phyloP scores from a whole-genome alignment of 1,284 basidiomycete genomes.

The Meripilus lineatus region DNA sequence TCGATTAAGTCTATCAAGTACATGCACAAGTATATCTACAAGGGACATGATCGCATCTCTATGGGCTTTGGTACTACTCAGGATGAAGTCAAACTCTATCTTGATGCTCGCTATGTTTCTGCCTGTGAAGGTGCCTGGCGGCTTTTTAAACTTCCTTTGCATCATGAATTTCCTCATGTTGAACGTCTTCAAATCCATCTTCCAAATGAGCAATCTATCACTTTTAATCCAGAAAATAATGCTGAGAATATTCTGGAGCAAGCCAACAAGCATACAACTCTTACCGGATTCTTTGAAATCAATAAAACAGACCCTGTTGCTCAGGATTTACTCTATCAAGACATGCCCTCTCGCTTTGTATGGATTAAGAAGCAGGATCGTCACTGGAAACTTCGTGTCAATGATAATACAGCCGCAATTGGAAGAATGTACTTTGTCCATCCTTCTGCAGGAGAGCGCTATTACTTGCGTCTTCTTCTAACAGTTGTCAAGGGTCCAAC shows the following conservation, averaged over 20 bases:
- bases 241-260: slow-evolving; percentile 20
- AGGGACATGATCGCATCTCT: slow-evolving; percentile 36
- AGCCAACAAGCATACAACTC: slow-evolving; percentile 25
- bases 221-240: slow-evolving; percentile 28
- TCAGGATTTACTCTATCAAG: slow-evolving; percentile 17
- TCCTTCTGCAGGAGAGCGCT: slow-evolving; percentile 24
- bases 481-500: slow-evolving; percentile 26
- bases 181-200: slow-evolving; percentile 29
- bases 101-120: slow-evolving; percentile 29
- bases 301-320: slow-evolving; percentile 24
- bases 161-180: slow-evolving; percentile 28
- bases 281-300: slow-evolving; percentile 38
- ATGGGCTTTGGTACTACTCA: too few relatives aligned
- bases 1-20: slow-evolving; percentile 36
- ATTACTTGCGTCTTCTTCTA: slow-evolving; percentile 31
- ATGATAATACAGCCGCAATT: slow-evolving; percentile 16
- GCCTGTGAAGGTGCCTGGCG: slow-evolving; percentile 32
- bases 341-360: slow-evolving; percentile 20
- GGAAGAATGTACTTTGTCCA: slow-evolving; percentile 28
- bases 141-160: slow-evolving; percentile 29
- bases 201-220: slow-evolving; percentile 30
- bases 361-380: too few relatives aligned
- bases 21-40: slow-evolving; percentile 43
- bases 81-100: slow-evolving; percentile 32
- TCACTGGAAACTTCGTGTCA: slow-evolving; percentile 11